Conservation (phyloP, 2,329 filamentous ascomycete species). For the Diaporthe caulivora region DNA sequence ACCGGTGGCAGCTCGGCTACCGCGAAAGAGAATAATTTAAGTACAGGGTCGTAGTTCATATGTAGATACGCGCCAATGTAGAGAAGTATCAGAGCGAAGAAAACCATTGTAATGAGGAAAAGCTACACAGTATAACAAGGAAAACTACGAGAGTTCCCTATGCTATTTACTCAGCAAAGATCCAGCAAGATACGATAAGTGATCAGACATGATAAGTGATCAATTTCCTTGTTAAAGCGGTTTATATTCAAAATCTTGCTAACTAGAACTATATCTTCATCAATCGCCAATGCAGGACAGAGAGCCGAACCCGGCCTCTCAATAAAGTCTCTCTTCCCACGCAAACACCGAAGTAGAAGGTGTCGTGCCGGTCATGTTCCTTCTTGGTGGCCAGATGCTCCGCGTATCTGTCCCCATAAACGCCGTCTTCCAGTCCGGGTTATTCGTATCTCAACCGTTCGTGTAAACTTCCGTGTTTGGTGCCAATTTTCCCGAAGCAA, state of each 20-base stretch:
- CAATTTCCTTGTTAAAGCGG: no score
- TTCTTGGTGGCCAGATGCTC: slow-evolving; percentile 51
- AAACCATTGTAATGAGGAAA: no score
- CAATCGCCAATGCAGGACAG: not conserved
- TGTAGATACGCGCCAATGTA: no score
- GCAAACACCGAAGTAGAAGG: slow-evolving; percentile 12
- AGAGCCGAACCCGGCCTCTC: not conserved
- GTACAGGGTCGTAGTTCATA: no score
- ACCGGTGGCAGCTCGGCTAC: no score
- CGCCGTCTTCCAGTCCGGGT: slow-evolving; percentile 45
- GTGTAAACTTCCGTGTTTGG: slow-evolving; percentile 45
- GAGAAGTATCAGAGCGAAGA: no score
- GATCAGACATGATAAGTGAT: no score
- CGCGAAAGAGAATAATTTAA: no score
- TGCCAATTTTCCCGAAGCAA: slow-evolving; percentile 20
- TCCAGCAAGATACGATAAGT: not conserved
- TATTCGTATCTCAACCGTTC: slow-evolving; percentile 55
- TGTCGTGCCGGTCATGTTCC: slow-evolving; percentile 51
- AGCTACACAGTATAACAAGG: no score
- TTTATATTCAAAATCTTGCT: not conserved
- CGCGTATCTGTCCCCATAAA: slow-evolving; percentile 51
- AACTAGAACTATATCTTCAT: not conserved
- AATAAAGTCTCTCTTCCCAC: not conserved
- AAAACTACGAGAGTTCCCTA: no score
- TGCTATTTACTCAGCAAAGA: no score